These are phyloP conservation scores for Asterophora lycoperdoides DNA, from an alignment of 768 basidiomycete species.

Conservation along the genomic window DNA sequence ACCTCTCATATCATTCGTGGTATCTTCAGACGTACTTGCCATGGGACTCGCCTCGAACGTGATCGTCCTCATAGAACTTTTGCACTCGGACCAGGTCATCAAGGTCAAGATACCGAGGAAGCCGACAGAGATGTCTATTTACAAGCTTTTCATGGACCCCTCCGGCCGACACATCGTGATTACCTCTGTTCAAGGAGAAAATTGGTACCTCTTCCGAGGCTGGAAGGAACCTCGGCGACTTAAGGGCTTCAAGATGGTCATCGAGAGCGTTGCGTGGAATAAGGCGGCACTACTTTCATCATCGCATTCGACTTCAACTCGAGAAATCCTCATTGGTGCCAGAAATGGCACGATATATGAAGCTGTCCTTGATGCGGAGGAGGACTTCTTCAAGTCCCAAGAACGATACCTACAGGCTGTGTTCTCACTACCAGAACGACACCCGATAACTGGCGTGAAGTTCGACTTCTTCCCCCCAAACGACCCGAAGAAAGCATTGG, in stretches of 20 bases:
- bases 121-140: constrained; percentile 67
- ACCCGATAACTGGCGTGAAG: constrained; percentile 79
- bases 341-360: constrained; percentile 85
- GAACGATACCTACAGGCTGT: constrained; percentile 74
- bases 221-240: constrained; percentile 82
- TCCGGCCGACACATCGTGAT: constrained; percentile 88
- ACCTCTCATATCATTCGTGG: constrained; percentile 74
- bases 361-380: constrained; percentile 83
- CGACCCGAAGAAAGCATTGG: constrained; percentile 59
- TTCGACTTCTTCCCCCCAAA: constrained; percentile 71
- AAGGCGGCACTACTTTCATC: constrained; percentile 60
- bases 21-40: constrained; percentile 81
- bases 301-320: constrained; percentile 66
- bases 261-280: constrained; percentile 93
- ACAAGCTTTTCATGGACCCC: constrained; percentile 89
- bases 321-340: constrained; percentile 84
- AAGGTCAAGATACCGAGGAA: constrained; percentile 76
- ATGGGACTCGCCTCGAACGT: constrained; percentile 78
- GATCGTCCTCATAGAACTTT: constrained; percentile 86
- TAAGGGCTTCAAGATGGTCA: constrained; percentile 77
- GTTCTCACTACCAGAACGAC: constrained; percentile 74
- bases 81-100: constrained; percentile 80
- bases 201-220: constrained; percentile 82
- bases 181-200: constrained; percentile 85
- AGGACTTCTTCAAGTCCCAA: constrained; percentile 88